These are phyloP conservation scores for Aspergillus sclerotiicarbonarius DNA, from an alignment of 495 filamentous ascomycete genomes.

Conservation along the genomic window DNA sequence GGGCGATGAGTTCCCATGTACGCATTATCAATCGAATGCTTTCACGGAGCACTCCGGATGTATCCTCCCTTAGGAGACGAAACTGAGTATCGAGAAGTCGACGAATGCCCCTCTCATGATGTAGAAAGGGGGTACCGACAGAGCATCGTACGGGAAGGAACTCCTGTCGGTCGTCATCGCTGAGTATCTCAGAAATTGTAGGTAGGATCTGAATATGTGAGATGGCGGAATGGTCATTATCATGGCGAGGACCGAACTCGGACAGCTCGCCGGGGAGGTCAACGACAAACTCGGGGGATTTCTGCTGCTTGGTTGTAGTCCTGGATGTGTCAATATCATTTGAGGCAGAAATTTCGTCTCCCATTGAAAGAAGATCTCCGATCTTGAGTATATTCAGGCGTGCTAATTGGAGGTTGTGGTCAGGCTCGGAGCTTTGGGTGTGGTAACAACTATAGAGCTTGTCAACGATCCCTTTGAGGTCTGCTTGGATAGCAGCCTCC, in stretches of 20 bases:
- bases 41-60: constrained; percentile 57
- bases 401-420: not conserved
- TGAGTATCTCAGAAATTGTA: constrained; percentile 3
- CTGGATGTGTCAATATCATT: too few species aligned
- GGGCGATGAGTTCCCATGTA: constrained; percentile 13
- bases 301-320: not conserved
- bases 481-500: constrained; percentile 1
- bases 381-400: constrained; percentile 5
- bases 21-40: constrained; percentile 43
- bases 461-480: constrained; percentile 7
- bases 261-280: constrained; percentile 8
- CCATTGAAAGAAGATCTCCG: constrained; percentile 1
- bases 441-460: not conserved
- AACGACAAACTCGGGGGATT: not conserved
- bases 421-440: too few species aligned
- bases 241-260: not conserved
- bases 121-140: not conserved
- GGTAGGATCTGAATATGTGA: constrained; percentile 1
- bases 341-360: not conserved
- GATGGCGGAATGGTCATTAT: constrained; percentile 9
- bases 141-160: constrained; percentile 3
- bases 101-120: constrained; percentile 51
- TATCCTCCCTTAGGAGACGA: constrained; percentile 62
- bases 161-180: not conserved
- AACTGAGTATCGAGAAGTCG: constrained; percentile 62